Percentiles rank a stretch among this genome's conserved stretches.
phyloP scores from a whole-genome alignment of 2,329 filamentous ascomycete species.

The Aspergillus fructus region DNA sequence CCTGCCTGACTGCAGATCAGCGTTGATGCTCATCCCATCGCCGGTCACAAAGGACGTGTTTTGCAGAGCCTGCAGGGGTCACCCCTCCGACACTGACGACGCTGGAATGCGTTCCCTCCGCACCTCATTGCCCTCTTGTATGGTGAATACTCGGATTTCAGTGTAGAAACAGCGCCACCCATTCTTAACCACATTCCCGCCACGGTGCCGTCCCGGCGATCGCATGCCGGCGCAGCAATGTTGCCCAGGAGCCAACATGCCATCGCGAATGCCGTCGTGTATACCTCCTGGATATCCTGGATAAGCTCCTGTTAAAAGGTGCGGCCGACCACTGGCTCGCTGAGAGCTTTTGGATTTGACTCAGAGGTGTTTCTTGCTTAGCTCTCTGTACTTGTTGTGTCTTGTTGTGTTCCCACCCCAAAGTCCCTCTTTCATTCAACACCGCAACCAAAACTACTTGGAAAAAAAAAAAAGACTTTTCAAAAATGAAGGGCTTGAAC shows the following conservation, averaged over 20 bases:
- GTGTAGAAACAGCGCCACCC: neutral
- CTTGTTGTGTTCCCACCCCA: constrained; percentile 7
- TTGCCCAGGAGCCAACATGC: constrained; percentile 12
- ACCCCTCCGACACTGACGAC: too few species aligned
- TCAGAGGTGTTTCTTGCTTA: neutral
- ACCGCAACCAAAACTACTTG: neutral
- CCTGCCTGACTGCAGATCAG: too few species aligned
- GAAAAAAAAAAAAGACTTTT: too few species aligned
- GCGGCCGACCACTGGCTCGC: neutral
- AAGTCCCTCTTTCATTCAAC: constrained; percentile 15
- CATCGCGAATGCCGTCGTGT: neutral
- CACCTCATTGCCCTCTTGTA: too few species aligned
- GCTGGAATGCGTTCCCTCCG: too few species aligned
- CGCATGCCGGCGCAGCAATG: constrained; percentile 11
- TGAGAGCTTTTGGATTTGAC: neutral
- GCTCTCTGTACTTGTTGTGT: constrained; percentile 10
- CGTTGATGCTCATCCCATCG: too few species aligned
- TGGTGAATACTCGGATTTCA: too few species aligned
- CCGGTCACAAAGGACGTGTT: too few species aligned
- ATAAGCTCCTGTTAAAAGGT: constrained; percentile 18
- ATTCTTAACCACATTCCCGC: constrained; percentile 21
- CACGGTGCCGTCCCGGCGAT: constrained; percentile 2
- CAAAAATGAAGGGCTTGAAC: constrained; percentile 36
- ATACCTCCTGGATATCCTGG: neutral
- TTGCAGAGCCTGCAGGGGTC: too few species aligned